Base-by-base conservation (phyloP, 2,329 filamentous ascomycete species). In the Claviceps cyperi region DNA sequence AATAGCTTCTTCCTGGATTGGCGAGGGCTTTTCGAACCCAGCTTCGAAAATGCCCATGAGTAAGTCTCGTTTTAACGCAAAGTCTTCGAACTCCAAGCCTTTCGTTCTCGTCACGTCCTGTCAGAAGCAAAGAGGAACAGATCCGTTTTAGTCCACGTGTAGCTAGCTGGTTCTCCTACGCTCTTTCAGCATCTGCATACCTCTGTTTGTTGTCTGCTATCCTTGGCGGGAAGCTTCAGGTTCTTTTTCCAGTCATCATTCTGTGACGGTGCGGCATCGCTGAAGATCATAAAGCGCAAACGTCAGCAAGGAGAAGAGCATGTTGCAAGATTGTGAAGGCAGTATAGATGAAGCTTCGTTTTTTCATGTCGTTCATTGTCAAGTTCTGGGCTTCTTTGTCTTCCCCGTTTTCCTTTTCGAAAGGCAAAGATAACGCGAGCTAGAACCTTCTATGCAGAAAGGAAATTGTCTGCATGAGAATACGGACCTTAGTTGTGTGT, bases 31-130 rank as follows among this genome's bases (percentile, higher is more conserved):
- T 68, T 98, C 92, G 68, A 96, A 98, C 55, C 92, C 92, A 58
- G 92, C 92, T 73, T 98, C 92, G 68, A 97, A 98, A 58, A 98
- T 97, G 55, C 92, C 92, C 91, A 97, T 98, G 72, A 98, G 80
- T 54, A 98, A 74, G 65, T 95, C 87, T 64, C 92, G 80, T 74
- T 94, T 95, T 60, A 98, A 83, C 57, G 85, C 86, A 66, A 98
- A 96, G 58, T 97, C 87, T 69, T 98, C 94, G 63, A 96, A 98
- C 60, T 98, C 92, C 54, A 98, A 76, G 53, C 92, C 92, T 72
- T 96, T 97, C 35, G 91, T 98, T 61, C 89, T 90, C 51, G 91
- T 97, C 54, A 98, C 94, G 85, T 98, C 92, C 86, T 94, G 55
- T 2, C 41, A 39, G n/a, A 28, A 54, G 6, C 53, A 40, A 38